Evolutionary conservation across 148 eudicot species (phyloP).

Genomic region (Rhododendron vialii): DNA sequence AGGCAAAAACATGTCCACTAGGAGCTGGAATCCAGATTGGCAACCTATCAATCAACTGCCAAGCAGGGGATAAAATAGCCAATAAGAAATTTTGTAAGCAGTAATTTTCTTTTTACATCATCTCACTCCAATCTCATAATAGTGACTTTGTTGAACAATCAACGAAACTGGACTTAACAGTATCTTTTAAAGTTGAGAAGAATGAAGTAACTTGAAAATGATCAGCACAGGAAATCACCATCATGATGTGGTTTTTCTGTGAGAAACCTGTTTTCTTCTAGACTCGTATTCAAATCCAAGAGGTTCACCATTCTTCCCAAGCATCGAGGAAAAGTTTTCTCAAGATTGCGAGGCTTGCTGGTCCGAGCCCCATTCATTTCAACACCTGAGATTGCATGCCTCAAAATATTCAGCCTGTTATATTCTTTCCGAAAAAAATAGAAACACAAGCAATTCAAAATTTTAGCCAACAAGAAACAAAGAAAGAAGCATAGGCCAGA

Average conservation of each 20-base stretch:
- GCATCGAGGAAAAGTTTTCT: slow-evolving; percentile 63
- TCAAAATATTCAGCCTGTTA: slow-evolving; percentile 2
- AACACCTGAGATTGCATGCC: slow-evolving; percentile 35
- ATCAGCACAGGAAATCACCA: slow-evolving; percentile 39
- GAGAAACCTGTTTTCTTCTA: slow-evolving; percentile 60
- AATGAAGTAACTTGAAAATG: neutral
- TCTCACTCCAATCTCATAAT: neutral
- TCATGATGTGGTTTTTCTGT: slow-evolving; percentile 73
- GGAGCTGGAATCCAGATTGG: neutral
- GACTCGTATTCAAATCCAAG: slow-evolving; percentile 59
- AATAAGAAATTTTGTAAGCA: neutral
- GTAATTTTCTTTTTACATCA: neutral
- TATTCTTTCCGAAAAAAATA: neutral
- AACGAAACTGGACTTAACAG: neutral
- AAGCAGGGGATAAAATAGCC: neutral
- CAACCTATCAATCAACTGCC: neutral
- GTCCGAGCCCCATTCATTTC: slow-evolving; percentile 58
- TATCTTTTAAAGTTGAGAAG: neutral
- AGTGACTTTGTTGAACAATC: neutral
- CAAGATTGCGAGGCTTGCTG: slow-evolving; percentile 33
- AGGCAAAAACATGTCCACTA: neutral
- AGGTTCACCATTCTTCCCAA: slow-evolving; percentile 87
- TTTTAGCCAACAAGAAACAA: neutral
- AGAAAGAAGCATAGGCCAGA: neutral
- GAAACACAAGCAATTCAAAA: no score